These are phyloP conservation scores for Fusarium nisikadoi DNA, from an alignment of 2,329 filamentous ascomycete species.

Conservation along the genomic window DNA sequence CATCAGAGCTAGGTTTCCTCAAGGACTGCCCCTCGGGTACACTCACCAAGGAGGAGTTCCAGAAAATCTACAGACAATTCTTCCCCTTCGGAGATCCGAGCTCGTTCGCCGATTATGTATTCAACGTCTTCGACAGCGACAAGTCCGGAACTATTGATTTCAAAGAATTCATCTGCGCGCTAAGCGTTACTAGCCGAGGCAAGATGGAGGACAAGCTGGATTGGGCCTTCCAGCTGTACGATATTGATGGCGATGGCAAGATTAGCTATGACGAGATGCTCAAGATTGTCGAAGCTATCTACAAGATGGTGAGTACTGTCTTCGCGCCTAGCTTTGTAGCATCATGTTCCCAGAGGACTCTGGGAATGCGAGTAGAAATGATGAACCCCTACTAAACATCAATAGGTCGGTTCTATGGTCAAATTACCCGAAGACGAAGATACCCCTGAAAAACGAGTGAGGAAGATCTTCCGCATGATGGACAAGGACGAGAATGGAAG, in stretches of 20 bases:
- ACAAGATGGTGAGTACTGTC: slow-evolving; percentile 85
- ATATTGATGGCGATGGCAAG: slow-evolving; percentile 98
- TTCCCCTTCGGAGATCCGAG: slow-evolving; percentile 98
- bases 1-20: slow-evolving; percentile 77
- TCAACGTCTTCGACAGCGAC: slow-evolving; percentile 98
- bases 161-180: slow-evolving; percentile 98
- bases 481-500: slow-evolving; percentile 99
- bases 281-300: slow-evolving; percentile 97
- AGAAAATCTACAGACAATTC: slow-evolving; percentile 99
- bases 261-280: slow-evolving; percentile 99
- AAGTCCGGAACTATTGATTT: slow-evolving; percentile 98
- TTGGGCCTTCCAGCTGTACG: slow-evolving; percentile 99
- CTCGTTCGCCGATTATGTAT: slow-evolving; percentile 98
- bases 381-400: slow-evolving; percentile 12
- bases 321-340: neutral
- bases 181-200: slow-evolving; percentile 95
- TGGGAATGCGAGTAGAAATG: neutral
- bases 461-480: slow-evolving; percentile 99
- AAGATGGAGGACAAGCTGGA: slow-evolving; percentile 99
- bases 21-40: slow-evolving; percentile 98
- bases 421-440: slow-evolving; percentile 98
- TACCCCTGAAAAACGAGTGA: slow-evolving; percentile 96
- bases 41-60: slow-evolving; percentile 98
- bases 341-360: neutral
- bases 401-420: slow-evolving; percentile 96